Evolutionary conservation across 2,329 filamentous ascomycete species (phyloP).

Genomic region (Lasiodiplodia gonubiensis): DNA sequence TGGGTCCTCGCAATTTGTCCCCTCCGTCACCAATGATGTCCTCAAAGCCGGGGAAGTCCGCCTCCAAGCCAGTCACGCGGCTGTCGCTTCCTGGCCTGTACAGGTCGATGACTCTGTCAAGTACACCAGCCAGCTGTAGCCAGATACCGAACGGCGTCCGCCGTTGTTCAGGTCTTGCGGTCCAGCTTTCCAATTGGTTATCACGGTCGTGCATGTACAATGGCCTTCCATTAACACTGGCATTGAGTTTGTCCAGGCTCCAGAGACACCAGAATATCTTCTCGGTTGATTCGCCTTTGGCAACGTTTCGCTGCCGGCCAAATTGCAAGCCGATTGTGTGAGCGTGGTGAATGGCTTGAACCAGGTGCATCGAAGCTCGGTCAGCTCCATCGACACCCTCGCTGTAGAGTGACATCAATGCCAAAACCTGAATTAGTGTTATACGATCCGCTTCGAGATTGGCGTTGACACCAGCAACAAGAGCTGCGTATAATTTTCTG

Average conservation of each 20-base stretch:
- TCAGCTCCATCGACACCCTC: constrained; percentile 56
- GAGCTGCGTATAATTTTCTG: constrained; percentile 50
- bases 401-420: constrained; percentile 54
- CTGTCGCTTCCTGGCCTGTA: constrained; percentile 52
- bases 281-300: constrained; percentile 49
- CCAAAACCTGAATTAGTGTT: constrained; percentile 54
- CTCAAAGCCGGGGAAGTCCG: constrained; percentile 53
- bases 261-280: constrained; percentile 58
- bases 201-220: constrained; percentile 56
- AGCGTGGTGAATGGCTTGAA: constrained; percentile 56
- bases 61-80: constrained; percentile 54
- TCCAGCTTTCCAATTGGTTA: constrained; percentile 50
- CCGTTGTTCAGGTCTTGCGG: constrained; percentile 50
- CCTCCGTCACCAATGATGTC: constrained; percentile 50
- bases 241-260: constrained; percentile 56
- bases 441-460: constrained; percentile 53
- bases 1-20: constrained; percentile 45
- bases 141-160: constrained; percentile 56
- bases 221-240: constrained; percentile 54
- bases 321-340: constrained; percentile 57
- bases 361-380: constrained; percentile 54
- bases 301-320: constrained; percentile 37
- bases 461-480: constrained; percentile 49
- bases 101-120: constrained; percentile 55
- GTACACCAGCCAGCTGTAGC: constrained; percentile 51